phyloP scores from a whole-genome alignment of 148 eudicot species.

The Chenopodium quinoa region DNA sequence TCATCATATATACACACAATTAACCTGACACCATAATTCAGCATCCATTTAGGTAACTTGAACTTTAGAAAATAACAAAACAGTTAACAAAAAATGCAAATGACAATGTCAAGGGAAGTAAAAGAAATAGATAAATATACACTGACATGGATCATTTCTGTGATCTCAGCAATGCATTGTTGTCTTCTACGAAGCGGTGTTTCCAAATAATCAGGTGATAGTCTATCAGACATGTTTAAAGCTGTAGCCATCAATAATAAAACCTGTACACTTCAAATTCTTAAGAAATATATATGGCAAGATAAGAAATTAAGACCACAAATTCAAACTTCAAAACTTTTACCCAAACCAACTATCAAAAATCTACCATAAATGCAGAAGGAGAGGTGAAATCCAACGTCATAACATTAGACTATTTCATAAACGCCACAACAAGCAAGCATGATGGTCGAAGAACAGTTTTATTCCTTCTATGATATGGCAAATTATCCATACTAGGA shows the following conservation, averaged over 20 bases:
- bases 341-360: not conserved
- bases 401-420: not conserved
- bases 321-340: not conserved
- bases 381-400: not conserved
- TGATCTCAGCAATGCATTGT: slow-evolving; percentile 81
- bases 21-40: not conserved
- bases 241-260: slow-evolving; percentile 91
- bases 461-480: too few species aligned
- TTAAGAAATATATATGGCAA: not conserved
- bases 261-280: slow-evolving; percentile 47
- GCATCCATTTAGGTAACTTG: not conserved
- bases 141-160: slow-evolving; percentile 96
- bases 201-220: slow-evolving; percentile 41
- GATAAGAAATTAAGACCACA: not conserved
- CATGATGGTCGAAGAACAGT: not conserved
- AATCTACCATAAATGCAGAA: not conserved
- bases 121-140: slow-evolving; percentile 3
- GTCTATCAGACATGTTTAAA: slow-evolving; percentile 47
- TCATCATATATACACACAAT: not conserved
- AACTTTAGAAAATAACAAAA: not conserved
- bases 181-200: slow-evolving; percentile 69
- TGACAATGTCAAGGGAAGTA: not conserved
- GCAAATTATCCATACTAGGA: too few species aligned
- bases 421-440: not conserved
- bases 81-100: not conserved